Conservation (phyloP, 345 rosid species). For the Citrus hindsii region DNA sequence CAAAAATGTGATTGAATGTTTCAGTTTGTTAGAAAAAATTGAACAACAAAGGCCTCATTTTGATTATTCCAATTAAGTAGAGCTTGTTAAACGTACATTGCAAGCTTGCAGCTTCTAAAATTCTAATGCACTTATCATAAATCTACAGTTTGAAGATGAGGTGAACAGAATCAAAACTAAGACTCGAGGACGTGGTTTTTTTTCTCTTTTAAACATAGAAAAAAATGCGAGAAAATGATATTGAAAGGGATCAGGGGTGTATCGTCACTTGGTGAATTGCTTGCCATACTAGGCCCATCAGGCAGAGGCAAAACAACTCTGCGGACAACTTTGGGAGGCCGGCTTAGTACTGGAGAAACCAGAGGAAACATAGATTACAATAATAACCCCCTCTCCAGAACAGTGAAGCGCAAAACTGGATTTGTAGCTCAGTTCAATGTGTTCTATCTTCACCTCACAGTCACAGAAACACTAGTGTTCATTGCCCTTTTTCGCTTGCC, state of each 20-base stretch:
- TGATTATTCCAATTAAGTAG: no score
- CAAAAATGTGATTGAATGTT: no score
- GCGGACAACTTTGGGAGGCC: conserved; percentile 49
- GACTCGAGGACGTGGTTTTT: background rate
- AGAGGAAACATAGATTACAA: conserved; percentile 41
- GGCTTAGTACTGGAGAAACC: conserved; percentile 21
- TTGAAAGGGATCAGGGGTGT: conserved; percentile 42
- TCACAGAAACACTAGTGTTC: conserved; percentile 52
- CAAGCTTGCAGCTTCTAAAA: no score
- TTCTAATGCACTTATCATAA: background rate
- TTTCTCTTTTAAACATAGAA: background rate
- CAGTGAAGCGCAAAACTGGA: conserved; percentile 38
- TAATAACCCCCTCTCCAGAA: conserved; percentile 34
- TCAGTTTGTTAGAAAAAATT: no score
- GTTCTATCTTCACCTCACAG: conserved; percentile 51
- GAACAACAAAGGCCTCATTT: no score
- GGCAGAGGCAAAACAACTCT: conserved; percentile 64
- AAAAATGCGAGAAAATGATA: conserved; percentile 38
- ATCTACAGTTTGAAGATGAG: conserved; percentile 44
- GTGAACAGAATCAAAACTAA: conserved; percentile 23
- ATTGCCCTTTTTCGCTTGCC: conserved; percentile 50
- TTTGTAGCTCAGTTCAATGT: conserved; percentile 51
- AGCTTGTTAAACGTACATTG: no score
- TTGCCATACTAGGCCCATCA: conserved; percentile 59
- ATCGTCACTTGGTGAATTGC: conserved; percentile 45